phyloP scores from a whole-genome alignment of 768 basidiomycete species.

The Tulasnella calospora region DNA sequence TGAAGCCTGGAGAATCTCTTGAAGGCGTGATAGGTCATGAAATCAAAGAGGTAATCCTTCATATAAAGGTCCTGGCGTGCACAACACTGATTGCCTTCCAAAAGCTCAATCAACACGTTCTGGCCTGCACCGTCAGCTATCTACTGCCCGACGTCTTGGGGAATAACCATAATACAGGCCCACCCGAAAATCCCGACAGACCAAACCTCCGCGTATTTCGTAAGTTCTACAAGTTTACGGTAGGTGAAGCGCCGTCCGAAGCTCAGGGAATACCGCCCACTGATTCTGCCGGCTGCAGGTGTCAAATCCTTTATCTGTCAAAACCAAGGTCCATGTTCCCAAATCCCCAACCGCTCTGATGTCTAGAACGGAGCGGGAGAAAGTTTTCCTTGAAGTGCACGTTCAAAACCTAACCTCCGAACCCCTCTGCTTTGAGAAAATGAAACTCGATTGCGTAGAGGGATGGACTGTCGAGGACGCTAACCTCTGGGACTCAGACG shows the following conservation, averaged over 20 bases:
- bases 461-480: slow-evolving; percentile 58
- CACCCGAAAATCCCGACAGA: slow-evolving; percentile 50
- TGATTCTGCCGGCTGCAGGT: slow-evolving; percentile 48
- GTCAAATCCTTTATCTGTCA: slow-evolving; percentile 90
- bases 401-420: slow-evolving; percentile 82
- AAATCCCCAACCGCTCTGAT: slow-evolving; percentile 68
- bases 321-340: slow-evolving; percentile 83
- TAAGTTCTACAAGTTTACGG: slow-evolving; percentile 88
- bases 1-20: slow-evolving; percentile 51
- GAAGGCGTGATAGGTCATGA: slow-evolving; percentile 75
- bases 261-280: background rate
- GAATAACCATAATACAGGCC: slow-evolving; percentile 37
- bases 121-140: slow-evolving; percentile 81
- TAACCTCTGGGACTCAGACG: slow-evolving; percentile 39
- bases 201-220: slow-evolving; percentile 63
- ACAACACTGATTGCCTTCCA: background rate
- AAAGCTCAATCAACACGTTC: slow-evolving; percentile 57
- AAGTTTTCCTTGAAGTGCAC: slow-evolving; percentile 87
- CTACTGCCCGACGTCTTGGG: slow-evolving; percentile 47
- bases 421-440: slow-evolving; percentile 72
- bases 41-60: slow-evolving; percentile 78
- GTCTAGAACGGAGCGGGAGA: slow-evolving; percentile 60
- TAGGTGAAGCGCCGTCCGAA: slow-evolving; percentile 40
- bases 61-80: background rate
- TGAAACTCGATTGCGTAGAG: slow-evolving; percentile 69